phyloP scores from a whole-genome alignment of 1,284 basidiomycete species.

The Cutaneotrichosporon daszewskae region DNA sequence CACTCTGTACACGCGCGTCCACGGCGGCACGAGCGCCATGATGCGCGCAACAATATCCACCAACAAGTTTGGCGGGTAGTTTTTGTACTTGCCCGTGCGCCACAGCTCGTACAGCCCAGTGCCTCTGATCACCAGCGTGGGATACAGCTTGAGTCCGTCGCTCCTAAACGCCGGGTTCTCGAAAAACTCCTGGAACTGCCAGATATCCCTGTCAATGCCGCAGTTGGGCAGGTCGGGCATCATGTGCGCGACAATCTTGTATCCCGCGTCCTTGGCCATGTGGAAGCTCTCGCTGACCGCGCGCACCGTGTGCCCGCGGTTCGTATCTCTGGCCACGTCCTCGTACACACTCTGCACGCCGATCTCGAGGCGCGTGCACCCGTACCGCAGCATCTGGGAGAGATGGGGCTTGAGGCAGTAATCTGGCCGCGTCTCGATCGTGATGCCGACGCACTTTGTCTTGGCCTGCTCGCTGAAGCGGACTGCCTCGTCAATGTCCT shows the following conservation, averaged over 20 bases:
- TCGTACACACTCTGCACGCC: slow-evolving; percentile 99
- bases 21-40: slow-evolving; percentile 92
- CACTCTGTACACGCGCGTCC: slow-evolving; percentile 98
- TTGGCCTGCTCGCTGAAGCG: slow-evolving; percentile 94
- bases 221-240: slow-evolving; percentile 98
- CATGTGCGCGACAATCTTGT: slow-evolving; percentile 99
- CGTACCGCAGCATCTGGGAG: slow-evolving; percentile 97
- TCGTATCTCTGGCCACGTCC: slow-evolving; percentile 97
- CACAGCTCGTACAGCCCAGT: slow-evolving; percentile 96
- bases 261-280: slow-evolving; percentile 96
- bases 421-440: slow-evolving; percentile 97
- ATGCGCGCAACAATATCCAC: slow-evolving; percentile 97
- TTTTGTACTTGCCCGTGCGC: slow-evolving; percentile 95
- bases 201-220: slow-evolving; percentile 92
- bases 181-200: slow-evolving; percentile 92
- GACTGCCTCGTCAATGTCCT: slow-evolving; percentile 96
- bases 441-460: slow-evolving; percentile 98
- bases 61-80: slow-evolving; percentile 96
- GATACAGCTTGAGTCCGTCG: slow-evolving; percentile 97
- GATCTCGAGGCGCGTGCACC: slow-evolving; percentile 95
- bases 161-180: slow-evolving; percentile 97
- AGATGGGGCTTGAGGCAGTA: slow-evolving; percentile 97
- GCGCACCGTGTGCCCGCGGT: slow-evolving; percentile 95
- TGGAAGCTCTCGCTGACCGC: slow-evolving; percentile 98
- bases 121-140: slow-evolving; percentile 94